Conservation (phyloP, 345 rosid genomes). For the Microcos paniculata region DNA sequence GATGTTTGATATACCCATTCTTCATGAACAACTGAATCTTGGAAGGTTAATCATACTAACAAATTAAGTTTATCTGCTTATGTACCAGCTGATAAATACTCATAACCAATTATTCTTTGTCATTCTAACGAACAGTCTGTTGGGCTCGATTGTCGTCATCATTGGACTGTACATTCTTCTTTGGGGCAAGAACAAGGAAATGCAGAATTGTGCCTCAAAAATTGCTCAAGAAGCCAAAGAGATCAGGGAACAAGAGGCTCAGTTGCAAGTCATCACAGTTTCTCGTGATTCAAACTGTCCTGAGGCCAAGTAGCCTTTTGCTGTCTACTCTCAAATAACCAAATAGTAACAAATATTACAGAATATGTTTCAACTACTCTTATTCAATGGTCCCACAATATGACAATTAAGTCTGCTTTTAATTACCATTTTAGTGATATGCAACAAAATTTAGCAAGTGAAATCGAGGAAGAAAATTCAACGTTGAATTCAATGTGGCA, state of each 20-base stretch:
- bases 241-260: conserved; percentile 32
- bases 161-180: conserved; percentile 65
- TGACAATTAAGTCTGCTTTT: background rate
- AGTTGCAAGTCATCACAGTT: conserved; percentile 28
- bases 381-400: background rate
- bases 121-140: conserved; percentile 35
- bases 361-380: background rate
- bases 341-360: background rate
- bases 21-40: conserved; percentile 50
- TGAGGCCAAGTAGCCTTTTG: conserved; percentile 1
- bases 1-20: conserved; percentile 50
- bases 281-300: conserved; percentile 23
- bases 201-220: conserved; percentile 36
- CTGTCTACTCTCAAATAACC: background rate
- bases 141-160: conserved; percentile 58
- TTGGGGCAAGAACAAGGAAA: conserved; percentile 66
- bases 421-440: background rate
- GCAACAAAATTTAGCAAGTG: background rate
- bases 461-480: background rate
- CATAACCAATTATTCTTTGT: background rate
- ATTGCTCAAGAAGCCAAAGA: conserved; percentile 37
- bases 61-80: background rate
- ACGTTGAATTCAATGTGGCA: background rate
- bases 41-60: conserved; percentile 47
- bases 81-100: background rate